Conservation (phyloP, 768 basidiomycete species). For the Fomitopsis pulvina region DNA sequence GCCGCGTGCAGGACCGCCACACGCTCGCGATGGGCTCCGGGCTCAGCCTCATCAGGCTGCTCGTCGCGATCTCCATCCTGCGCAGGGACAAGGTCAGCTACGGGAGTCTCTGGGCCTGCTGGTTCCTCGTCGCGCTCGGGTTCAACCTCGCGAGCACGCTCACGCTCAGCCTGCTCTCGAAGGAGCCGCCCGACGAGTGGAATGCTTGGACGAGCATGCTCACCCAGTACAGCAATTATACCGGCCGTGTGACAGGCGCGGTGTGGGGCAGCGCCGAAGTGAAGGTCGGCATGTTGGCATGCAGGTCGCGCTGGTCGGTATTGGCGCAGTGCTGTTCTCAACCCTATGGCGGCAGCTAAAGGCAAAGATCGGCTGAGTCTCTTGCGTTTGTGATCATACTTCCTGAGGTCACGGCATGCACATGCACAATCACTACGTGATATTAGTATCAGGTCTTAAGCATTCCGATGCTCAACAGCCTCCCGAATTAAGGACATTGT, state of each 20-base stretch:
- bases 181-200: conserved; percentile 60
- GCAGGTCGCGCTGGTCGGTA: no score
- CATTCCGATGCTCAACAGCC: no score
- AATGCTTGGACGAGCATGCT: conserved; percentile 49
- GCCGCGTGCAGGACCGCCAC: conserved; percentile 54
- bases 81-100: conserved; percentile 34
- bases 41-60: conserved; percentile 45
- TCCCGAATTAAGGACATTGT: no score
- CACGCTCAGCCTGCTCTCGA: conserved; percentile 59
- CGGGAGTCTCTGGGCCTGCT: conserved; percentile 37
- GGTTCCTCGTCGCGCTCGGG: conserved; percentile 60
- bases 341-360: no score
- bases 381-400: no score
- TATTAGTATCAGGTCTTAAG: no score
- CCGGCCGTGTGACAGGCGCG: conserved; percentile 59
- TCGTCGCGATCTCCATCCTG: conserved; percentile 44
- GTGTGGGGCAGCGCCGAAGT: conserved; percentile 63
- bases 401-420: no score
- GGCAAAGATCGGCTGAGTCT: no score
- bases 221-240: no score
- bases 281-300: conserved; percentile 52
- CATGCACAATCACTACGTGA: no score
- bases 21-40: conserved; percentile 46
- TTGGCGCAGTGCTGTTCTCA: no score
- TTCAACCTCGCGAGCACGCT: conserved; percentile 70